Conservation (phyloP, 305 asterid species). For the Fraxinus greggii region DNA sequence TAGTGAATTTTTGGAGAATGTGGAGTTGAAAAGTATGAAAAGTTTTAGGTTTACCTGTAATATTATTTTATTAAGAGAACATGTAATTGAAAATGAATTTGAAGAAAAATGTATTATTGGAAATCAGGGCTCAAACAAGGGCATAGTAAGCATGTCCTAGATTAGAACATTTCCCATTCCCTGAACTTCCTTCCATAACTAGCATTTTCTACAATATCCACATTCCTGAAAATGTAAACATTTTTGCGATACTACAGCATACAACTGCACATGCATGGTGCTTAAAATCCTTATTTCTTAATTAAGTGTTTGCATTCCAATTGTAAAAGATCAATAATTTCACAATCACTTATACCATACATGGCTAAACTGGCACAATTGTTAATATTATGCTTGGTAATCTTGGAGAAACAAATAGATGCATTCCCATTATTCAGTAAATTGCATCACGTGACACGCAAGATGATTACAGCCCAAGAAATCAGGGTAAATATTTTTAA, state of each 20-base stretch:
- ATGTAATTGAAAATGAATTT: no score
- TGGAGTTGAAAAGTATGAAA: no score
- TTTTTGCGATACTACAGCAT: neutral
- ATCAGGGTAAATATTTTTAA: neutral
- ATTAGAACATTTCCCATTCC: slow-evolving; percentile 1
- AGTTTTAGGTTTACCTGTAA: no score
- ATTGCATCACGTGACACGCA: neutral
- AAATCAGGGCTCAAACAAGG: no score
- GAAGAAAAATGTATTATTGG: no score
- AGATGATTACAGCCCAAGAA: neutral
- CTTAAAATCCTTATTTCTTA: neutral
- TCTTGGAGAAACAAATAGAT: neutral
- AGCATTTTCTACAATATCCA: neutral
- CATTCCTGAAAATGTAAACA: neutral
- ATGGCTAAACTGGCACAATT: neutral
- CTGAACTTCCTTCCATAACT: neutral
- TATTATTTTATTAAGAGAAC: no score
- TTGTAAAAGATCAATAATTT: neutral
- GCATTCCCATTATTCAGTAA: neutral
- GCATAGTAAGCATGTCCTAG: slow-evolving; percentile 1
- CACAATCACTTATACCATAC: slow-evolving; percentile 2
- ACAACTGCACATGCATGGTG: neutral
- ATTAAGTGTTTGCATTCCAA: neutral
- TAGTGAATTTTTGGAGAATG: no score
- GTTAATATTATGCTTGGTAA: neutral